Evolutionary conservation across 441 rosid species (phyloP).

Genomic region (Sinapis alba): DNA sequence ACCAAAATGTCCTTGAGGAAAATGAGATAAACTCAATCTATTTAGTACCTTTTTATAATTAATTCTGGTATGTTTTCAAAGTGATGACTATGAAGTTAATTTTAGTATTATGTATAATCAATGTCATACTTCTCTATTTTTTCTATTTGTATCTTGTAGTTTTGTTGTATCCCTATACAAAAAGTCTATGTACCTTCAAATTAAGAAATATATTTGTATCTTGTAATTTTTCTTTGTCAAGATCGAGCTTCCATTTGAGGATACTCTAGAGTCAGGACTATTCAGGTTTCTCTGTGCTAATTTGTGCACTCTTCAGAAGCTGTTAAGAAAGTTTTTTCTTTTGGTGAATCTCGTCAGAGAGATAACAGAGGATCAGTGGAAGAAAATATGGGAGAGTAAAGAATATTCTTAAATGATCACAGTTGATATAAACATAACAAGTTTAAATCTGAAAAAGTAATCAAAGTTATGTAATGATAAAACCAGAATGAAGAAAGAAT

Average conservation of each 20-base stretch:
- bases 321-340: slow-evolving; percentile 55
- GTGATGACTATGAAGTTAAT: not conserved
- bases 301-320: slow-evolving; percentile 63
- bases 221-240: not conserved
- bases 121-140: not conserved
- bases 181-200: not conserved
- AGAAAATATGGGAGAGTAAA: slow-evolving; percentile 61
- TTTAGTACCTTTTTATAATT: not conserved
- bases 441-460: slow-evolving; percentile 1
- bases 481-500: slow-evolving; percentile 21
- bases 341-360: slow-evolving; percentile 59
- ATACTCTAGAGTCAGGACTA: slow-evolving; percentile 74
- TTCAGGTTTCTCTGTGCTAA: slow-evolving; percentile 61
- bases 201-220: not conserved
- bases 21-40: not conserved
- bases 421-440: slow-evolving; percentile 28
- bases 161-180: slow-evolving; percentile 4
- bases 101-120: not conserved
- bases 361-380: slow-evolving; percentile 56
- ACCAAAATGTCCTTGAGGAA: slow-evolving; percentile 55
- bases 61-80: not conserved
- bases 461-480: slow-evolving; percentile 20
- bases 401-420: slow-evolving; percentile 21
- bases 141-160: not conserved
- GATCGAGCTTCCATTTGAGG: slow-evolving; percentile 64